A percentile compares a stretch with the other conserved stretches of the same genome.
Evolutionary conservation across 805 yeast genomes (phyloP).

Genomic region (Hagleromyces aurorensis): DNA sequence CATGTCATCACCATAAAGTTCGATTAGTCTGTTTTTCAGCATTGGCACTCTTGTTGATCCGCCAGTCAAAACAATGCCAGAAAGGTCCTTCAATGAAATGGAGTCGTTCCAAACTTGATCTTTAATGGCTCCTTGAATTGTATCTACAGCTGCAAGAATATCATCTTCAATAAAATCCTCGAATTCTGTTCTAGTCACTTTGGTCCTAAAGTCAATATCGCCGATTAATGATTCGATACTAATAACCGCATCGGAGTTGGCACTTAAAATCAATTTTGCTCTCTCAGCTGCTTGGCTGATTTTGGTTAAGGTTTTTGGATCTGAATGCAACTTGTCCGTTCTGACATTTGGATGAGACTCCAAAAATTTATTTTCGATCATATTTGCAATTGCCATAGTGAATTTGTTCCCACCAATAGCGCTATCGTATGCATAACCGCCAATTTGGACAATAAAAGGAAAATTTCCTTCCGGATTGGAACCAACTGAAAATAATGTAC

Average conservation of each 20-base stretch:
- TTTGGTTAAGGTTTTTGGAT: conserved; percentile 55
- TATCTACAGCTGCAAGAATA: conserved; percentile 40
- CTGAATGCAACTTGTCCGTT: conserved; percentile 34
- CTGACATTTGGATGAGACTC: conserved; percentile 35
- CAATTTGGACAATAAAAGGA: conserved; percentile 47
- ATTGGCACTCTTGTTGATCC: conserved; percentile 89
- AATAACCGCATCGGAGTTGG: conserved; percentile 71
- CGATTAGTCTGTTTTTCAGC: conserved; percentile 54
- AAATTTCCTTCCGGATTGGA: conserved; percentile 37
- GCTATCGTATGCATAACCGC: conserved; percentile 64
- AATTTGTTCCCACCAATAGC: conserved; percentile 68
- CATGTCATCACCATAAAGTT: conserved; percentile 49
- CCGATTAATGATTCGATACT: conserved; percentile 67
- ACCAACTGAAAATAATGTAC: conserved; percentile 64
- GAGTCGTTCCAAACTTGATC: conserved; percentile 27
- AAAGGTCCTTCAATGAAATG: conserved; percentile 33
- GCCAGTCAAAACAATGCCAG: conserved; percentile 75
- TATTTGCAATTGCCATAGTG: conserved; percentile 54
- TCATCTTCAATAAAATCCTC: conserved; percentile 45
- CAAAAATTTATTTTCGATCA: conserved; percentile 54
- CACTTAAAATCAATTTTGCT: conserved; percentile 79
- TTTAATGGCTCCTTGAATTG: conserved; percentile 46
- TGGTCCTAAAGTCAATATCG: conserved; percentile 65
- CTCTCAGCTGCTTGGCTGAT: conserved; percentile 81
- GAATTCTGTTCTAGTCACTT: conserved; percentile 71